Conservation (phyloP, 768 basidiomycete species). For the Tylopilus subfusipes region DNA sequence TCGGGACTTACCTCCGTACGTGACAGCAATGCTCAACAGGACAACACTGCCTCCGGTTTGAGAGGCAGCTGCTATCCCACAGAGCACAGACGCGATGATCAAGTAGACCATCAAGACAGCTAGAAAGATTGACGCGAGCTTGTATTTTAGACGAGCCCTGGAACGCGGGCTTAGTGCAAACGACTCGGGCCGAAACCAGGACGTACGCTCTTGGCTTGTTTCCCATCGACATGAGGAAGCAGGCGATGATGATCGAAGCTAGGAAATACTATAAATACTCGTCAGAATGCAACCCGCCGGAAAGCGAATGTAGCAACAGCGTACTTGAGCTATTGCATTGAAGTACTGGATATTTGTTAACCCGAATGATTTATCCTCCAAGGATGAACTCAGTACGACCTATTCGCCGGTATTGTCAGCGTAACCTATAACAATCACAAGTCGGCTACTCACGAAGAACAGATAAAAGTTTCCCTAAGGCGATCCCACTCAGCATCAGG, state of each 20-base stretch:
- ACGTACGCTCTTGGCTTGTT: conserved; percentile 82
- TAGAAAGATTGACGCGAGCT: conserved; percentile 67
- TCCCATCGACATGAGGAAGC: conserved; percentile 94
- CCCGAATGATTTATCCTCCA: conserved; percentile 71
- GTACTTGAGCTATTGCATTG: conserved; percentile 73
- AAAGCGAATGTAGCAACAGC: conserved; percentile 1
- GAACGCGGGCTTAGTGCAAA: conserved; percentile 2
- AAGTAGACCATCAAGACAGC: conserved; percentile 81
- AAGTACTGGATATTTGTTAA: conserved; percentile 64
- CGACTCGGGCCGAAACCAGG: neutral
- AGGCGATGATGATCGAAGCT: conserved; percentile 80
- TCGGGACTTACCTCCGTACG: conserved; percentile 63
- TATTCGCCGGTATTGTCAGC: conserved; percentile 26
- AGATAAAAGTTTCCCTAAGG: conserved; percentile 88
- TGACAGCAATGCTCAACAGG: conserved; percentile 81
- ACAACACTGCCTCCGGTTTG: conserved; percentile 69
- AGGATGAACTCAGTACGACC: conserved; percentile 84
- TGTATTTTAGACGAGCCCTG: conserved; percentile 61
- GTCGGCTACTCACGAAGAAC: conserved; percentile 68
- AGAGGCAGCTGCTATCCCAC: conserved; percentile 65
- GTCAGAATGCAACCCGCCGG: conserved; percentile 2
- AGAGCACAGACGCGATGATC: conserved; percentile 76
- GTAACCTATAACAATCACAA: neutral
- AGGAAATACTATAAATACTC: conserved; percentile 60
- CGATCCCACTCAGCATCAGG: neutral